A percentile compares a stretch with the other conserved stretches of the same genome.
These are phyloP conservation scores for Xylaria sp. DNA, from an alignment of 2,329 filamentous ascomycete genomes.

Conservation along the genomic window DNA sequence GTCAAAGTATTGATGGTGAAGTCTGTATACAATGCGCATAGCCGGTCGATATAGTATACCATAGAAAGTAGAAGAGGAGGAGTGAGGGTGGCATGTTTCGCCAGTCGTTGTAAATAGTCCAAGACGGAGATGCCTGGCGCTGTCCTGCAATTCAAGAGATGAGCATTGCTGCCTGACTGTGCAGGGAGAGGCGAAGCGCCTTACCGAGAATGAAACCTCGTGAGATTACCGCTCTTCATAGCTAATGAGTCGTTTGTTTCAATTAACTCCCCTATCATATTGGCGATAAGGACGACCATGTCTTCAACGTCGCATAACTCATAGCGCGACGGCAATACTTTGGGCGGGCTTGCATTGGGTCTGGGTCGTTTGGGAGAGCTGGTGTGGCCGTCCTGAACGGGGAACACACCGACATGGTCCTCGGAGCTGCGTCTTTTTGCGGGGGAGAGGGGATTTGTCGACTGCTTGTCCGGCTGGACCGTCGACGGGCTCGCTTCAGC, in stretches of 20 bases:
- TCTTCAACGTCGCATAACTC: slow-evolving; percentile 85
- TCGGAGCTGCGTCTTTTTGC: slow-evolving; percentile 60
- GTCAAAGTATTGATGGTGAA: slow-evolving; percentile 98
- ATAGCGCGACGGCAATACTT: slow-evolving; percentile 77
- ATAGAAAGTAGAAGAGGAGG: slow-evolving; percentile 96
- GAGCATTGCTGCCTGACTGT: slow-evolving; percentile 9
- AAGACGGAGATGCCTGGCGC: slow-evolving; percentile 91
- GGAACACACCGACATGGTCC: slow-evolving; percentile 45
- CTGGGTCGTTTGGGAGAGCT: slow-evolving; percentile 65
- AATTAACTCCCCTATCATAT: slow-evolving; percentile 96
- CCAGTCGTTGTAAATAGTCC: slow-evolving; percentile 92
- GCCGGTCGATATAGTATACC: slow-evolving; percentile 97
- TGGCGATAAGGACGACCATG: slow-evolving; percentile 88
- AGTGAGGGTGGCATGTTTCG: slow-evolving; percentile 91
- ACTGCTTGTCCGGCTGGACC: slow-evolving; percentile 31
- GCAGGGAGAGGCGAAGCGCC: slow-evolving; percentile 30
- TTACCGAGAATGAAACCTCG: slow-evolving; percentile 93
- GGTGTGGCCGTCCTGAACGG: slow-evolving; percentile 50
- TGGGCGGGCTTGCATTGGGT: slow-evolving; percentile 63
- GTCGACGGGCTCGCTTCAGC: slow-evolving; percentile 44
- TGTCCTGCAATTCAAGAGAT: slow-evolving; percentile 55
- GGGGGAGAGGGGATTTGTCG: slow-evolving; percentile 49
- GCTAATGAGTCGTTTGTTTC: slow-evolving; percentile 91
- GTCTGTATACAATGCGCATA: slow-evolving; percentile 90
- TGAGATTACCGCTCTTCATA: slow-evolving; percentile 85